A percentile compares a stretch with the other conserved stretches of the same genome.
These are phyloP conservation scores for Porcisia deanei DNA, from an alignment of 208 protist genomes.

Conservation along the genomic window DNA sequence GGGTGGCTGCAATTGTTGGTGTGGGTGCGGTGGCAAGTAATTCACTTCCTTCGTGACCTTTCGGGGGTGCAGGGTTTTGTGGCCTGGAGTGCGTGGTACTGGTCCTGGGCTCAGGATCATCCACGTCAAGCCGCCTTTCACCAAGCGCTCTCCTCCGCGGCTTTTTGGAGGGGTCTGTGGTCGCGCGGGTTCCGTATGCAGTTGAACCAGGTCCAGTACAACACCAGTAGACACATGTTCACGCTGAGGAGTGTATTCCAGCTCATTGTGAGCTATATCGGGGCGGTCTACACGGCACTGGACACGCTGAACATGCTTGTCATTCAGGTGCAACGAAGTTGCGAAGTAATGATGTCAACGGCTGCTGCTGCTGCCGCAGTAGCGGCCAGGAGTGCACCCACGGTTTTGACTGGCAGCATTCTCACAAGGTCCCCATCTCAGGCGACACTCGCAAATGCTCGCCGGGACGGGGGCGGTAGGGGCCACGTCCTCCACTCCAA, in stretches of 20 bases:
- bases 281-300: conserved; percentile 44
- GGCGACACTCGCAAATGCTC: neutral
- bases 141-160: conserved; percentile 35
- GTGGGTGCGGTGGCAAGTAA: conserved; percentile 51
- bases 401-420: neutral
- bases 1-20: conserved; percentile 66
- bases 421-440: neutral
- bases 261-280: conserved; percentile 58
- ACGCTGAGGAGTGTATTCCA: conserved; percentile 49
- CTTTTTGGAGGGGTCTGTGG: conserved; percentile 47
- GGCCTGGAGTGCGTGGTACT: conserved; percentile 70
- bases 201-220: conserved; percentile 28
- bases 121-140: conserved; percentile 41
- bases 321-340: conserved; percentile 33
- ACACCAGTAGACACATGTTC: conserved; percentile 46
- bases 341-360: conserved; percentile 32
- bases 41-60: conserved; percentile 57
- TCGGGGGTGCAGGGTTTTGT: conserved; percentile 51
- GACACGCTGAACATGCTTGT: conserved; percentile 51
- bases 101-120: conserved; percentile 70
- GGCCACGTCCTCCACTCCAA: conserved; percentile 8
- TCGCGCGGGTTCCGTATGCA: conserved; percentile 16
- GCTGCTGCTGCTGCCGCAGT: conserved; percentile 29
- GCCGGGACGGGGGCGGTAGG: neutral
- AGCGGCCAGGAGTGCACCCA: neutral